Evolutionary conservation across 2,329 filamentous ascomycete genomes (phyloP), one percentile per base, ranked within the genome.

Genomic region (Tolypocladium inflatum): DNA sequence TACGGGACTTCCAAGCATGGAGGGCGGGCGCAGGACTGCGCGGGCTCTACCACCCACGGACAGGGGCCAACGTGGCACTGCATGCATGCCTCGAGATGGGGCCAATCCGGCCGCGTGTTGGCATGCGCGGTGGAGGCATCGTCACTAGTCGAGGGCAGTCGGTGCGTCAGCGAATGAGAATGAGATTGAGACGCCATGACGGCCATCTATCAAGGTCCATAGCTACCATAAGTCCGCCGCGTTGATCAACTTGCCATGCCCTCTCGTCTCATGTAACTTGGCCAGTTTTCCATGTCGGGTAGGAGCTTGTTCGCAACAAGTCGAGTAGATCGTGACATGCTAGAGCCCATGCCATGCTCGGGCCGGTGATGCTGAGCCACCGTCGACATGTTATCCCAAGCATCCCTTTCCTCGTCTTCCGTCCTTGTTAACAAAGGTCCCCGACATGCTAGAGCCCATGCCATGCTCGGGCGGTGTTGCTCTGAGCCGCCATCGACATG

Each of bases 1-100:
- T 48, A 30, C 43, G 21, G 42, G 13, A 30, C 43, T 19, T 30
- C 23, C 21, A 19, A 30, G 43, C 23, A 17, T 48, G 43, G 43
- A 6, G 1, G 23, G 43, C 45, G 45, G 45, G 45, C 45, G 45
- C 45, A 50, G 3, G 26, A 30, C 45, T 30, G 45, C 23, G 43
- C 43, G 45, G 23, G 9, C 45, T 33, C 45, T 19, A n/a, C 26
- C 30, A 30, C 10, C 48, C 19, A 13, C 3, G 6, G 30, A 21
- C 48, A 21, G 48, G 48, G 52, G 41, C 38, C 59, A 55, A 55
- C 59, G 59, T 61, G 59, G 57, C 59, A 61, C 57, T 57, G 59
- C 59, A 60, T 60, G 59, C 57, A 41, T 55, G 17, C 45, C 17
- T 35, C 48, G 30, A 51, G 26, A 35, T 51, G 30, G 26, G 48